Evolutionary conservation across 768 basidiomycete genomes (phyloP).

Genomic region (Cystobasidium tubakii): DNA sequence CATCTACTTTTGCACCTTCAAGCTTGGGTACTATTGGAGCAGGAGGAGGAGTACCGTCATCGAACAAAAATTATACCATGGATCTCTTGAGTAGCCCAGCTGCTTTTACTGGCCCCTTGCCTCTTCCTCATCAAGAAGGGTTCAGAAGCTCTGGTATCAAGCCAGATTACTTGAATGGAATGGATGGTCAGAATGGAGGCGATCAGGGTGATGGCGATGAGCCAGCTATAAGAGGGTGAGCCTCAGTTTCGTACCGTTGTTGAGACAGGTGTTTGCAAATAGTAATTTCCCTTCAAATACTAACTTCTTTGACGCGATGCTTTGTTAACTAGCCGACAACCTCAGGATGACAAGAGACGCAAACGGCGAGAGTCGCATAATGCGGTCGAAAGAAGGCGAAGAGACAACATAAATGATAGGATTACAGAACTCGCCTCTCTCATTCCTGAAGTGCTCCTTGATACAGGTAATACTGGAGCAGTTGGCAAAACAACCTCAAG

Average conservation of each 20-base stretch:
- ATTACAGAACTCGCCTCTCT: conserved; percentile 82
- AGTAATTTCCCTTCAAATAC: no score
- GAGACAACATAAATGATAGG: conserved; percentile 94
- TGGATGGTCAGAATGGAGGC: background rate
- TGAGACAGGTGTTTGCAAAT: no score
- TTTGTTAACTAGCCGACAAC: background rate
- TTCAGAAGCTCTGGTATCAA: background rate
- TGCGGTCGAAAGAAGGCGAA: conserved; percentile 75
- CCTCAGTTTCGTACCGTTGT: background rate
- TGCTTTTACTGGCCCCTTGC: conserved; percentile 4
- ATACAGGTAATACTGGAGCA: background rate
- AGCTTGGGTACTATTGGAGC: background rate
- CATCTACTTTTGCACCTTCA: conserved; percentile 17
- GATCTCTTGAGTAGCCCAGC: background rate
- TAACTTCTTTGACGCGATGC: no score
- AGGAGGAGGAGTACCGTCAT: background rate
- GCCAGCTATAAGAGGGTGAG: background rate
- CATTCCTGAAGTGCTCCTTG: conserved; percentile 74
- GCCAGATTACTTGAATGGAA: background rate
- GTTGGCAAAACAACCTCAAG: background rate
- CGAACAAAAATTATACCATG: background rate
- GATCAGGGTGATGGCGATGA: background rate
- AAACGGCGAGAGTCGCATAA: conserved; percentile 81
- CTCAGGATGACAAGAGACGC: conserved; percentile 62
- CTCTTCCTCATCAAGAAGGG: conserved; percentile 9